These are phyloP conservation scores for Apiospora pterosperma DNA, from an alignment of 2,329 filamentous ascomycete genomes.

Conservation along the genomic window DNA sequence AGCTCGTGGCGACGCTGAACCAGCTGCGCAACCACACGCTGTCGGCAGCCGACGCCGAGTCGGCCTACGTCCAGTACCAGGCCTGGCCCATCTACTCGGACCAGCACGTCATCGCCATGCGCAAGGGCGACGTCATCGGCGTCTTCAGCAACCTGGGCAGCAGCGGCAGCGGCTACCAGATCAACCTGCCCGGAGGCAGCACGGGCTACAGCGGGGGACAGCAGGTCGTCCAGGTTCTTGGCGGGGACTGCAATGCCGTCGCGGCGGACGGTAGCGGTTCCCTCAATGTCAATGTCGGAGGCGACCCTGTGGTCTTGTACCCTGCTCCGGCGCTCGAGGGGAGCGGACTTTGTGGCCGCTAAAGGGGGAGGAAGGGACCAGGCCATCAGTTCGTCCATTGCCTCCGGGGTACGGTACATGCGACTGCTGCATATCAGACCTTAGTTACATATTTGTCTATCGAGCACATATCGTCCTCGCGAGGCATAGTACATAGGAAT, in stretches of 20 bases:
- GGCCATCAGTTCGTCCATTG: too few relatives aligned
- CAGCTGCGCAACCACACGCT: conserved; percentile 41
- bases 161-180: conserved; percentile 24
- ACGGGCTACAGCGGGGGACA: conserved; percentile 34
- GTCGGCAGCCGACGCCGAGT: conserved; percentile 36
- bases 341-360: conserved; percentile 11
- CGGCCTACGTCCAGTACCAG: conserved; percentile 35
- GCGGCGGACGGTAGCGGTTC: conserved; percentile 23
- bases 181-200: conserved; percentile 30
- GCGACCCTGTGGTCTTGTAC: neutral
- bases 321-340: conserved; percentile 8
- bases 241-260: conserved; percentile 33
- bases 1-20: conserved; percentile 44
- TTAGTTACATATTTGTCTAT: neutral
- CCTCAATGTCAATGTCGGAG: neutral
- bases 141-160: conserved; percentile 39
- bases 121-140: conserved; percentile 40
- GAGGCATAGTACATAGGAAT: neutral
- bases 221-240: conserved; percentile 36
- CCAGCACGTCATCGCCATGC: conserved; percentile 38
- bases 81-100: conserved; percentile 36
- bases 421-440: too few relatives aligned
- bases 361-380: too few relatives aligned
- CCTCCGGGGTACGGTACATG: too few relatives aligned
- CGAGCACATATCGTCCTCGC: neutral